Evolutionary conservation across 1,139 yeast genomes (phyloP).

Genomic region (Arxiozyma heterogenica): DNA sequence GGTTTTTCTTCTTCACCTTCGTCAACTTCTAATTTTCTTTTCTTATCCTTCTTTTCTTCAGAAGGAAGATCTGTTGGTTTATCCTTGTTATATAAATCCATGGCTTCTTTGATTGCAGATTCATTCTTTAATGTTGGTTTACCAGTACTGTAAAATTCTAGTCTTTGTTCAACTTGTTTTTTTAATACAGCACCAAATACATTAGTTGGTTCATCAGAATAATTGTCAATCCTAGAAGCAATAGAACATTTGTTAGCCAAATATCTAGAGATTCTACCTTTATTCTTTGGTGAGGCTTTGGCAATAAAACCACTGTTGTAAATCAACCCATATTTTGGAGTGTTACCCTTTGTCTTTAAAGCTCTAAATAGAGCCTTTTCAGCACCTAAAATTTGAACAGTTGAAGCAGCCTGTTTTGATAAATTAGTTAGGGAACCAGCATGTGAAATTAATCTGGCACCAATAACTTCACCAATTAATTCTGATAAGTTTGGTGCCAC

Average conservation of each 20-base stretch:
- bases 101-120: constrained; percentile 87
- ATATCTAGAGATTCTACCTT: constrained; percentile 98
- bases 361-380: constrained; percentile 99
- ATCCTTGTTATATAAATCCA: constrained; percentile 56
- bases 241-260: constrained; percentile 98
- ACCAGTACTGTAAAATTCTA: constrained; percentile 92
- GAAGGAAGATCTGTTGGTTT: constrained; percentile 39
- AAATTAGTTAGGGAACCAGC: constrained; percentile 95
- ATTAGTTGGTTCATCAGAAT: constrained; percentile 75
- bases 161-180: constrained; percentile 96
- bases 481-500: constrained; percentile 97
- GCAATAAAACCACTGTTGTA: constrained; percentile 97
- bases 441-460: constrained; percentile 96
- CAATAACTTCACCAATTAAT: constrained; percentile 95
- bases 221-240: constrained; percentile 97
- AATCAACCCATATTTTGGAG: constrained; percentile 95
- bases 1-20: constrained; percentile 32
- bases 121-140: constrained; percentile 93
- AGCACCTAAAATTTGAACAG: constrained; percentile 97
- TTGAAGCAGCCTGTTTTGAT: constrained; percentile 97
- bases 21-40: constrained; percentile 38
- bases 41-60: constrained; percentile 26
- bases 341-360: constrained; percentile 93
- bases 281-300: constrained; percentile 91
- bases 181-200: constrained; percentile 86